Evolutionary conservation across 2,329 filamentous ascomycete genomes (phyloP), one percentile per base, ranked within the genome.

Genomic region (Rhinocladiella similis): DNA sequence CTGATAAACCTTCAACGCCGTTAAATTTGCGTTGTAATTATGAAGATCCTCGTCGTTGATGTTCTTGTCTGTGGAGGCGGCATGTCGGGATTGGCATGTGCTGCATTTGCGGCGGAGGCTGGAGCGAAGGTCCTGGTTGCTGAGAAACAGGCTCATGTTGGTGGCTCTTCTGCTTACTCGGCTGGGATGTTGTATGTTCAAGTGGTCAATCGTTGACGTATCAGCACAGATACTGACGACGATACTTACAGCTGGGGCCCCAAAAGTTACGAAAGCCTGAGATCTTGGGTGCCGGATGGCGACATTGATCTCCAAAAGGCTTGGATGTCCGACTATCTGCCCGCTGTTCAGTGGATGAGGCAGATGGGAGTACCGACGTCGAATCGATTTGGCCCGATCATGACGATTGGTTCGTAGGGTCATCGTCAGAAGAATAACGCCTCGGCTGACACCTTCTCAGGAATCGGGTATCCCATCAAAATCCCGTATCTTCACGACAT

Each of bases 261-360:
- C 0, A 51, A 61, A 22, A 61, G 51, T 5, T 68, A 67, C 33
- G 53, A 65, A 3, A 63, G 60, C 16, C 27, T 68, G 22, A 54
- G 67, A 13, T 56, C 56, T 5, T 68, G 66, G 67, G 62, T 68
- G 3, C 67, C 66, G 6, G 53, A 63, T 12, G 66, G 66, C 2
- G 64, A 68, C 47, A 42, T 64, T 9, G 29, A n/a, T 9, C 47
- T 69, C 5, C 67, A 69, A 29, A 53, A 57, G 5, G 63, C 65
- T 10, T 69, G 65, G 66, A 16, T 68, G 22, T 38, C 60, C 2
- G 66, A 68, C 9, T 68, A 68, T 41, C 54, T 67, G 2, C 59
- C 63, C 1, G 66, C 66, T 1, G 67, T 68, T 1, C 66, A 68
- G 43, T 68, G 66, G 66, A 68, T 68, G 66, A 64, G 67, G 20